These are phyloP conservation scores for Gaeumannomyces tritici DNA, from an alignment of 2,329 filamentous ascomycete species.

Conservation along the genomic window DNA sequence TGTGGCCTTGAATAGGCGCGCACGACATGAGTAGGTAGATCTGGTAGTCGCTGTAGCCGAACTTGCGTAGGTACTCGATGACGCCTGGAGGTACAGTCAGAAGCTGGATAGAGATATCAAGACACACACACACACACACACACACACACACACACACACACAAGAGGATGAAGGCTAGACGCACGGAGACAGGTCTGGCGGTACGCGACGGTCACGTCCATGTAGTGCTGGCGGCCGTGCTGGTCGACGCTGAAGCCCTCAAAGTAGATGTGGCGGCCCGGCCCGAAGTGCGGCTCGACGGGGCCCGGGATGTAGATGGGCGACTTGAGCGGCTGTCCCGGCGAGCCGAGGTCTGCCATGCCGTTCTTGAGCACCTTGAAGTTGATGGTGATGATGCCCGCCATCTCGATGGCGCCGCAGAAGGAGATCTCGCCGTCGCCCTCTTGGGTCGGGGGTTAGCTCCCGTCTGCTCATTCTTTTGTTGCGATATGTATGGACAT, in stretches of 20 bases:
- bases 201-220: slow-evolving; percentile 81
- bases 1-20: slow-evolving; percentile 78
- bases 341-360: slow-evolving; percentile 51
- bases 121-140: no score
- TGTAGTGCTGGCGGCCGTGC: slow-evolving; percentile 78
- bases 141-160: no score
- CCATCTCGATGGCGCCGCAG: slow-evolving; percentile 89
- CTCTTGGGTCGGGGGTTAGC: slow-evolving; percentile 33
- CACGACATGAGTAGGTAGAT: slow-evolving; percentile 78
- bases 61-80: slow-evolving; percentile 72
- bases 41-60: slow-evolving; percentile 65
- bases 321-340: slow-evolving; percentile 48
- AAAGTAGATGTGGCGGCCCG: slow-evolving; percentile 73
- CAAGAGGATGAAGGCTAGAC: slow-evolving; percentile 7
- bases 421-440: slow-evolving; percentile 89
- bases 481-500: no score
- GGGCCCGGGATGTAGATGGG: slow-evolving; percentile 82
- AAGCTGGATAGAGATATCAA: background rate
- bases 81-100: slow-evolving; percentile 30
- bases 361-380: slow-evolving; percentile 81
- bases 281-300: slow-evolving; percentile 80
- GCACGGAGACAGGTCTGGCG: slow-evolving; percentile 63
- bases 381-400: slow-evolving; percentile 73
- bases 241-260: slow-evolving; percentile 89
- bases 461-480: background rate